Base-by-base conservation (phyloP, 768 basidiomycete species). In the Kwoniella sp. region DNA sequence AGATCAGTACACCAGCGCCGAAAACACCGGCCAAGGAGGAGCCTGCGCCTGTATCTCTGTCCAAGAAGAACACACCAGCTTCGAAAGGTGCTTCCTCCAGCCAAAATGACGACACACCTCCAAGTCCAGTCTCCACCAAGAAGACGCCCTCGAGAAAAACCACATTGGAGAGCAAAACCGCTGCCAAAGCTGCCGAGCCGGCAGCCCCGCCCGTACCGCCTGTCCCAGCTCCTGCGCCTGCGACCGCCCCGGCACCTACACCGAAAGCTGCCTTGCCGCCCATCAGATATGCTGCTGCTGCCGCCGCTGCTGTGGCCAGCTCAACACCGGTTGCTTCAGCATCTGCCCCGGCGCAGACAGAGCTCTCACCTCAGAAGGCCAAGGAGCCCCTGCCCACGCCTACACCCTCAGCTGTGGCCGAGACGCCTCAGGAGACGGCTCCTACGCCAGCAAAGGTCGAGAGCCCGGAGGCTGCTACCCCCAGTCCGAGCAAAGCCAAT, bases 221-320 rank as follows among this genome's bases (percentile, higher is more conserved):
- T 31, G 29, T 70, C 2, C 65, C 73, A 20, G 67, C 78, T 2
- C 68, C 74, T 11, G 57, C 85, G 84, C 65, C 86, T 84, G 59
- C 85, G 76, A 31, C 78, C 86, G 70, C 66, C 47, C 84, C 84
- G 31, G 79, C 85, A 54, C 50, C 50, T 4, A 63, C 61, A 13
- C 26, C 75, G 20, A 66, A 72, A 4, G 71, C 74, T 0, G 60
- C 79, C 23, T 80, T 91, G 62, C 90, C 92, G 50, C 90, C 92
- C 13, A 90, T 94, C 76, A 85, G 90, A 55, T 96, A 96, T 78
- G 89, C 95, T 31, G 87, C 92, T n/a, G 93, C 92, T 0, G 94
- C 93, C 1, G 93, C 92, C 0, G 86, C 86, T 5, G 86, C 86
- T 4, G 84, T 86, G 23, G 69, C 72, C 17, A 23, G 59, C 9